These are phyloP conservation scores for Austroboletus rostrupii DNA, from an alignment of 1,284 basidiomycete genomes.

Conservation along the genomic window DNA sequence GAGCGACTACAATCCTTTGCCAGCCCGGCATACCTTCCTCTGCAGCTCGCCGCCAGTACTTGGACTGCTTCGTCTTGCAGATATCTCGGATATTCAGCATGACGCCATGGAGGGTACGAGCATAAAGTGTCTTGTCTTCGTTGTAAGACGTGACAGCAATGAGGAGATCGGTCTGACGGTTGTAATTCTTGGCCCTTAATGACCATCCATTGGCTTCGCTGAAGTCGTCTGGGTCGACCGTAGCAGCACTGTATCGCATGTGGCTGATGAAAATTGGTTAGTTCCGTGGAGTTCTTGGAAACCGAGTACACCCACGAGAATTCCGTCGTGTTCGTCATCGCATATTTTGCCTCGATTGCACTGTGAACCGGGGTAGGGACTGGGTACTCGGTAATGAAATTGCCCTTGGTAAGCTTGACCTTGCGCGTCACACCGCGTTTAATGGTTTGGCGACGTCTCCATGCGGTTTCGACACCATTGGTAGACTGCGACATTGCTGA, in stretches of 20 bases:
- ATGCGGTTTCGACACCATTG: slow-evolving; percentile 68
- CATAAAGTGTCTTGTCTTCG: slow-evolving; percentile 91
- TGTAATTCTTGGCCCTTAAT: slow-evolving; percentile 81
- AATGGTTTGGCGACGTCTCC: slow-evolving; percentile 87
- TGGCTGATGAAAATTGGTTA: slow-evolving; percentile 46
- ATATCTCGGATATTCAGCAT: slow-evolving; percentile 99
- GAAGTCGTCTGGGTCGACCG: slow-evolving; percentile 94
- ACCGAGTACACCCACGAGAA: slow-evolving; percentile 65
- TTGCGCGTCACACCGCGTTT: slow-evolving; percentile 89
- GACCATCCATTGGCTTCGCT: slow-evolving; percentile 77
- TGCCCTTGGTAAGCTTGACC: slow-evolving; percentile 88
- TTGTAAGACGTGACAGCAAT: slow-evolving; percentile 91
- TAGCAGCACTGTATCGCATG: slow-evolving; percentile 92
- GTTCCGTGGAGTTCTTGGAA: not conserved
- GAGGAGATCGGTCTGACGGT: slow-evolving; percentile 88
- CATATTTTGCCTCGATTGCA: slow-evolving; percentile 82
- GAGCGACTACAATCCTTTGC: slow-evolving; percentile 90
- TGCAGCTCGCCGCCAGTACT: slow-evolving; percentile 83
- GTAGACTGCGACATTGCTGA: slow-evolving; percentile 64
- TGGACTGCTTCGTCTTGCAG: slow-evolving; percentile 93
- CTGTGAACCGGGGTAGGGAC: slow-evolving; percentile 85
- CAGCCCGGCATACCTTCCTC: slow-evolving; percentile 88
- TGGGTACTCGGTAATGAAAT: slow-evolving; percentile 88
- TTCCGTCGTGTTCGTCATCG: slow-evolving; percentile 68
- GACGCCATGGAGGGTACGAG: slow-evolving; percentile 89